Evolutionary conservation across 129 eudicot species (phyloP), one percentile per base, ranked within the genome.

Genomic region (Rutidosis leptorrhynchoides): DNA sequence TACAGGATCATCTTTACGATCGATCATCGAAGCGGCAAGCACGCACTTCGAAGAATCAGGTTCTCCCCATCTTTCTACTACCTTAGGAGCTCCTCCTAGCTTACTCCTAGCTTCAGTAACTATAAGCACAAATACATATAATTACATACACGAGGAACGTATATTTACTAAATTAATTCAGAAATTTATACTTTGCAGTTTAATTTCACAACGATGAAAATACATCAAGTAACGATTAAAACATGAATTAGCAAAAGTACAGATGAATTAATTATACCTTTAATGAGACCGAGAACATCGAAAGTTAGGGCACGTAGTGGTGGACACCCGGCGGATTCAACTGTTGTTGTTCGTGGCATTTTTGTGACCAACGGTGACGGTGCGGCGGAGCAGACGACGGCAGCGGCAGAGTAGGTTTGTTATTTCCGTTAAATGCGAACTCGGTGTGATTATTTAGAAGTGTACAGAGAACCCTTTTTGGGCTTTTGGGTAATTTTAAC

Each of bases 61-160:
- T 9, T 86, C 90, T 21, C 99, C 99, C 99, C 99, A 94, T 73
- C 86, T 77, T 77, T 94, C 95, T 30, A 94, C 97, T 73, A 94
- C 83, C 78, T 86, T 84, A 49, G 97, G 78, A 62, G 72, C 80
- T 33, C 82, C 95, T 27, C 77, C 84, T 74, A 77, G 76, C 76
- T 81, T 83, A 40, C 74, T 82, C 42, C 92, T 83, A 64, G 93
- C 87, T 81, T 94, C 97, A 35, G 89, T 71, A 42, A 93, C 99
- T 89, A 68, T 75, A 62, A 42, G 20, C 62, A 73, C 35, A 22
- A 4, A 55, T 19, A 56, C 21, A 56, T 25, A 56, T 1, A 49
- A 49, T n/a, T 49, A 49, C 10, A 48, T n/a, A 48, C 17, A 25
- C 5, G n/a, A 40, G 5, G 46, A 40, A 40, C 2, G 12, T 40